Evolutionary conservation across 495 filamentous ascomycete genomes (phyloP).

Genomic region (Eremomyces bilateralis): DNA sequence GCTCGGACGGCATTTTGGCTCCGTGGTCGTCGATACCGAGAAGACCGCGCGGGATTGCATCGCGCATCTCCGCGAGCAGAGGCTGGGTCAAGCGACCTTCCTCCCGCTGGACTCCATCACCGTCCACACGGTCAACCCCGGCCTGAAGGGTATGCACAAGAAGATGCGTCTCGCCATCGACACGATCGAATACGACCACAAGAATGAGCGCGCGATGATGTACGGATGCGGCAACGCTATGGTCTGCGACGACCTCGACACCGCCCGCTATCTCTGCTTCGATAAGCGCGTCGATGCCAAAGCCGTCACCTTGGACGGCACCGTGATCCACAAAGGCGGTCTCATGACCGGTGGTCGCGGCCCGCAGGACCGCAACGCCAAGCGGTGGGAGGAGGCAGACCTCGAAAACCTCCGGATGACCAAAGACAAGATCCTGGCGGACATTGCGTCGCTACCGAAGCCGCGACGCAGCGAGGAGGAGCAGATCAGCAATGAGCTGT

Average conservation of each 20-base stretch:
- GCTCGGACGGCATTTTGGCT: constrained; percentile 79
- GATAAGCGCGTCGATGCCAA: constrained; percentile 70
- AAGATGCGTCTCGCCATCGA: constrained; percentile 83
- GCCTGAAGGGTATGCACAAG: constrained; percentile 68
- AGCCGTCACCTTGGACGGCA: constrained; percentile 79
- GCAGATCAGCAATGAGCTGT: constrained; percentile 53
- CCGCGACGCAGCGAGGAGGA: constrained; percentile 61
- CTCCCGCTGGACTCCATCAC: constrained; percentile 95
- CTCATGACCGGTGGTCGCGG: constrained; percentile 88
- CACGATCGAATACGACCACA: constrained; percentile 79
- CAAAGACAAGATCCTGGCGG: constrained; percentile 46
- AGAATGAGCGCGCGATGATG: constrained; percentile 72
- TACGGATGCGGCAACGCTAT: constrained; percentile 93
- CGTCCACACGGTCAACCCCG: constrained; percentile 68
- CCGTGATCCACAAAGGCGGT: constrained; percentile 90
- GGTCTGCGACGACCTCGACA: constrained; percentile 68
- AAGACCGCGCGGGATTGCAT: constrained; percentile 89
- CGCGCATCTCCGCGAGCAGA: constrained; percentile 78
- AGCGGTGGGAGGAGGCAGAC: constrained; percentile 74
- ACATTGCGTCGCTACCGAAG: constrained; percentile 56
- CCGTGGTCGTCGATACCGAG: constrained; percentile 88
- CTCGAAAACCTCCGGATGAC: constrained; percentile 55
- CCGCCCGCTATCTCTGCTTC: constrained; percentile 79
- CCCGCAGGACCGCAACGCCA: constrained; percentile 43
- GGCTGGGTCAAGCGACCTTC: constrained; percentile 67